Base-by-base conservation (phyloP, 1,284 basidiomycete genomes). In the Xerocomus minutiporus region DNA sequence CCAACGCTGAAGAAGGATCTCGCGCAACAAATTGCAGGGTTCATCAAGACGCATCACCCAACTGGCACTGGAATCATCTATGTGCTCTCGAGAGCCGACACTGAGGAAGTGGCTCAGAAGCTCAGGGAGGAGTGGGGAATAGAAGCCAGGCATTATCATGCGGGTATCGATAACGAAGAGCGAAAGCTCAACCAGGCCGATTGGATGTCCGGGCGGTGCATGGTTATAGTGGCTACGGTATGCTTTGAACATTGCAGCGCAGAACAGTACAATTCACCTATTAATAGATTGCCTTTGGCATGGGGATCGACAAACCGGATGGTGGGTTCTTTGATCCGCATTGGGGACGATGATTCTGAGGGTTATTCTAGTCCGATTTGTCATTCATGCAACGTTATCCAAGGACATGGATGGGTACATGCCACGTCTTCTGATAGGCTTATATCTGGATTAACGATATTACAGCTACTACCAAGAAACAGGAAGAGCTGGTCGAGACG, bases 291-390 rank as follows among this genome's bases (percentile, higher is more conserved):
- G 92, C 92, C 0, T 98, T 98, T 67, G 96, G 96, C 8, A 97
- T 99, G 96, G 96, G 95, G 15, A 95, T 98, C 55, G 94, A 98
- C 72, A 97, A 97, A 67, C 72, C 85, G 0, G 81, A 92, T 61
- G 83, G 83, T 84, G 75, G 54, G 2, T 43, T 36, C 34, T 13
- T 8, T 15, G 1, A 6, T 12, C 15, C 38, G 20, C n/a, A 7
- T 4, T 4, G 25, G 17, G 8, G n/a, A 42, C 28, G n/a, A 38
- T 49, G 7, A 35, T n/a, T 9, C 43, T 53, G 41, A 54, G 50
- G 17, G 45, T 34, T 20, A 17, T 46, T 34, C 40, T 39, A 86
- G 90, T 89, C 8, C 83, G 86, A 55, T 89, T 80, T 62, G 89
- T 93, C 47, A 83, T 93, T 49, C 91, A 93, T 62, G 80, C 86